Conservation (phyloP, 257 asterid genomes). For the Forsythia viridissima region DNA sequence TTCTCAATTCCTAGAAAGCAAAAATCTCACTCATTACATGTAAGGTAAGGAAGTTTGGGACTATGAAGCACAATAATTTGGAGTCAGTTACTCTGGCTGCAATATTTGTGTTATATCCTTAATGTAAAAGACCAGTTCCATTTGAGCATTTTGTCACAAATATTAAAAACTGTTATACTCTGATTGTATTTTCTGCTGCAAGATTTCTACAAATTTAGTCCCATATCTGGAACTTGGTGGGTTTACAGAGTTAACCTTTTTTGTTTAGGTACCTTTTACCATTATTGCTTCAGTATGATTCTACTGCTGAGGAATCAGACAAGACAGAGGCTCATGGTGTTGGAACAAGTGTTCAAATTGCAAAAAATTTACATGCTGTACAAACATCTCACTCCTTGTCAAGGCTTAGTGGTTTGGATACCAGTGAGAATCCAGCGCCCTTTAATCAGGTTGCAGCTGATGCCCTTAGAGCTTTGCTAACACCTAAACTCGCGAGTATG, state of each 20-base stretch:
- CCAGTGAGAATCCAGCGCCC: slow-evolving; percentile 62
- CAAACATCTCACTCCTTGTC: slow-evolving; percentile 83
- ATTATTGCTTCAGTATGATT: slow-evolving; percentile 88
- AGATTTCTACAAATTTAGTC: slow-evolving; percentile 5
- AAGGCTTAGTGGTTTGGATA: slow-evolving; percentile 79
- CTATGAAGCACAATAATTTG: slow-evolving; percentile 11
- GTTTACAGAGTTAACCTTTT: slow-evolving; percentile 19
- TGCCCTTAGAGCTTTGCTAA: slow-evolving; percentile 80
- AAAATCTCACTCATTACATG: slow-evolving; percentile 9
- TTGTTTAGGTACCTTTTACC: slow-evolving; percentile 89
- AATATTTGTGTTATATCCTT: slow-evolving; percentile 15
- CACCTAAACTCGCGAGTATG: slow-evolving; percentile 96
- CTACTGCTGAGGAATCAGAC: slow-evolving; percentile 92
- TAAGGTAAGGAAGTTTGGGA: slow-evolving; percentile 13
- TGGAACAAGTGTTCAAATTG: slow-evolving; percentile 94
- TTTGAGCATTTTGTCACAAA: not conserved
- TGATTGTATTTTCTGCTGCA: not conserved
- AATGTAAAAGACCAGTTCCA: not conserved
- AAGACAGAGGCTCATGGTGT: slow-evolving; percentile 83
- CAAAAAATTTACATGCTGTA: slow-evolving; percentile 86
- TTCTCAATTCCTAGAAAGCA: not conserved
- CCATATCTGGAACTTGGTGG: slow-evolving; percentile 14
- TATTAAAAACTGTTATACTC: not conserved
- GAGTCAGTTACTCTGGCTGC: slow-evolving; percentile 14
- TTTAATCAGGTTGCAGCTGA: slow-evolving; percentile 71